Base-by-base conservation (phyloP, 2,329 filamentous ascomycete genomes). In the Fusarium guadeloupense region DNA sequence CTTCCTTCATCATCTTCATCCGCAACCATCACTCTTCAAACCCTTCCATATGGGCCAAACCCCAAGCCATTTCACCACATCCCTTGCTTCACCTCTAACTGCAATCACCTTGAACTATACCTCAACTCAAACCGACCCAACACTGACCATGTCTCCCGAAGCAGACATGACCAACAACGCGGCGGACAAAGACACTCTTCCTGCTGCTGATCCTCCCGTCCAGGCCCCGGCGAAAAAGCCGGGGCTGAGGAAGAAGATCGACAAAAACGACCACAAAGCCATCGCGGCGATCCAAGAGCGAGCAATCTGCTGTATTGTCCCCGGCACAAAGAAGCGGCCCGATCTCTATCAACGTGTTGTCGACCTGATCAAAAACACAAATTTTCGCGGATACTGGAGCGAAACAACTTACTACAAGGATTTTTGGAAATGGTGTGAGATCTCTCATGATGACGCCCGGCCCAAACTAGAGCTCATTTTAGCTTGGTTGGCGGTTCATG, bases 391-490 rank as follows among this genome's bases (percentile, higher is more conserved):
- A 3, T 14, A 1, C 0, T 66, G 59, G 59, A 14, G 2, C 5
- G 38, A 63, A 1, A 45, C 4, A 3, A 1, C 3, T 3, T n/a
- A 52, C 6, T 19, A 5, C 46, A 61, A 19, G 5, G 9, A 9
- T 5, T 61, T 66, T 13, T 8, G 9, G 8, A 8, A 6, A 6
- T 66, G 64, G 64, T 14, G 35, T 4, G n/a, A 14, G 4, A 5
- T 21, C 3, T 19, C 43, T 6, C 2, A 3, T 1, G 1, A 2
- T 4, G 23, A 10, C 16, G 19, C 10, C n/a, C 45, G 2, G 13
- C 55, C 56, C 6, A 20, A 35, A 2, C 52, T 55, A 1, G 49
- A 21, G 0, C 10, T 19, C 9, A 10, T 66, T 9, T 3, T 66
- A 19, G 38, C 49, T 1, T 9, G n/a, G 1, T 7, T 59, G 10